phyloP scores from a whole-genome alignment of 2,329 filamentous ascomycete genomes.

The Ophiognomonia clavigignenti-juglandacearum region DNA sequence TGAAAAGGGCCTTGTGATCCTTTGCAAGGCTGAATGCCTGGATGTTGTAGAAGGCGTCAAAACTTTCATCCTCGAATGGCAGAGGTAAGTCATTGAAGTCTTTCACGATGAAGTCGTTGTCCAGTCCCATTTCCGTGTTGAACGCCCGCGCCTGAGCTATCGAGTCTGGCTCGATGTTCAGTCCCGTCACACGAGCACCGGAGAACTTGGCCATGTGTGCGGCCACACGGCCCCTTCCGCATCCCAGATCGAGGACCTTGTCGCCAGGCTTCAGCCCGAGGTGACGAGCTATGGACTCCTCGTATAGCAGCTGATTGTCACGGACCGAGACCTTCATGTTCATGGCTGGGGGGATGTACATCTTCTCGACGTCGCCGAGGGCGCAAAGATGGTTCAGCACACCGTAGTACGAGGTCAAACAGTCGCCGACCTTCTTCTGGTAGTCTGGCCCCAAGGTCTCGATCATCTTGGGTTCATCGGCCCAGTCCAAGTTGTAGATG shows the following conservation, averaged over 20 bases:
- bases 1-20: conserved; percentile 40
- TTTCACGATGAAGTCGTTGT: conserved; percentile 42
- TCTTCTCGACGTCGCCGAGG: conserved; percentile 52
- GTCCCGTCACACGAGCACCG: conserved; percentile 42
- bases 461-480: conserved; percentile 42
- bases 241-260: conserved; percentile 46
- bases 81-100: conserved; percentile 49
- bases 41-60: conserved; percentile 53
- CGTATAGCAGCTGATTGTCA: conserved; percentile 49
- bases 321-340: conserved; percentile 42
- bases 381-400: conserved; percentile 51
- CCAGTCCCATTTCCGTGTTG: conserved; percentile 37
- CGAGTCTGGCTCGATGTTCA: conserved; percentile 52
- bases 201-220: conserved; percentile 47
- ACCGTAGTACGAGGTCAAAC: conserved; percentile 47
- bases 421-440: conserved; percentile 44
- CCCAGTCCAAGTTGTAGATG: conserved; percentile 53
- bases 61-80: conserved; percentile 42
- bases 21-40: conserved; percentile 51
- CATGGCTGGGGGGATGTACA: conserved; percentile 53
- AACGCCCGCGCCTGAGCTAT: conserved; percentile 40
- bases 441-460: conserved; percentile 43
- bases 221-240: conserved; percentile 47
- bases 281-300: conserved; percentile 43
- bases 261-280: conserved; percentile 40